Evolutionary conservation across 371 early-diverging fungal genomes (phyloP).

Genomic region (Zychaea mexicana): DNA sequence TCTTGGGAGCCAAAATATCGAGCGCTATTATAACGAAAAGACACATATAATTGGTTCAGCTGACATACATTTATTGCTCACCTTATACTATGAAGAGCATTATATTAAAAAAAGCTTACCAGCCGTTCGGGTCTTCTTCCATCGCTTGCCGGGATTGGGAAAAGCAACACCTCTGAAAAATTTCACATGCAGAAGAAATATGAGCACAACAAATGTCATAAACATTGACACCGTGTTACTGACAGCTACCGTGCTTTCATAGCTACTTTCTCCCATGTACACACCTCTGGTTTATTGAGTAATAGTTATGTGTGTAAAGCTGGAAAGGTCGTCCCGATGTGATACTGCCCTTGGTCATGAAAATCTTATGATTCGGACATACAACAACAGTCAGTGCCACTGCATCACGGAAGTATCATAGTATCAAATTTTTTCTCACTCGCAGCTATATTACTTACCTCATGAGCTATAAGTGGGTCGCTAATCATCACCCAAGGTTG

Average conservation of each 20-base stretch:
- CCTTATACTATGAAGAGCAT: background rate
- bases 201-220: background rate
- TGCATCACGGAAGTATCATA: background rate
- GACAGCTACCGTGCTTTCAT: too few relatives aligned
- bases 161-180: slow-evolving; percentile 18
- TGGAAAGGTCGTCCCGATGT: slow-evolving; percentile 22
- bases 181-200: background rate
- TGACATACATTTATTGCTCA: background rate
- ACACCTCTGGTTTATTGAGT: slow-evolving; percentile 16
- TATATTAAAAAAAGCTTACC: slow-evolving; percentile 4
- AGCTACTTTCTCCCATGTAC: too few relatives aligned
- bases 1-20: slow-evolving; percentile 18
- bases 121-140: slow-evolving; percentile 18
- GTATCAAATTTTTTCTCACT: background rate
- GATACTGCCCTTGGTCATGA: slow-evolving; percentile 17
- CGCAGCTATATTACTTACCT: background rate
- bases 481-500: slow-evolving; percentile 21
- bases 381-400: too few relatives aligned
- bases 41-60: background rate
- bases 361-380: slow-evolving; percentile 18
- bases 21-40: slow-evolving; percentile 6
- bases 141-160: slow-evolving; percentile 12
- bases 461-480: slow-evolving; percentile 26
- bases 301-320: slow-evolving; percentile 12
- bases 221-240: too few relatives aligned